Base-by-base conservation (phyloP, 768 basidiomycete species). In the Termitomyces sp. region DNA sequence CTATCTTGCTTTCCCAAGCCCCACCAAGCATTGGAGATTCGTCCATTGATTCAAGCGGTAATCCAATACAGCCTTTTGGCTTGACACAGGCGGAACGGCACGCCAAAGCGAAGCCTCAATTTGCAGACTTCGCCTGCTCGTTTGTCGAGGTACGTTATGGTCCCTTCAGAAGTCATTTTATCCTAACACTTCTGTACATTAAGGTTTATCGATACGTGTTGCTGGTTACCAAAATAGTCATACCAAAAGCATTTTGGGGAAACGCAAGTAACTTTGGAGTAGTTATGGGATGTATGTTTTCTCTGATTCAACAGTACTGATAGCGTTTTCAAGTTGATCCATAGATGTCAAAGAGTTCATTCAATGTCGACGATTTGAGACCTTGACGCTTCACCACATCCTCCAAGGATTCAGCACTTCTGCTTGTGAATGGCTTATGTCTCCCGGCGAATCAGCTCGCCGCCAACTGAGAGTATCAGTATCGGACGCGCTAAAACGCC, bases 191-290 rank as follows among this genome's bases (percentile, higher is more conserved):
- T 20, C 33, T 28, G 13, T 28, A 1, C 28, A n/a, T 35, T 2
- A 57, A 94, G 90, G 89, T 95, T 28, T 86, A 77, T 64, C 79
- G 83, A 24, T 95, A 85, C 71, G 82, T 83, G 10, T 72, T 75
- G 4, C 66, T 83, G 3, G 75, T 88, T 38, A 88, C 90, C 0
- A 82, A 84, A 58, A 65, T 77, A 8, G 83, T 94, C 16, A 85
- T 95, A 54, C 92, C 92, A 2, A 79, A 80, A 32, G 73, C 76
- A 14, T 81, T 95, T 59, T 95, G 94, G 92, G 94, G 94, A 12
- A 85, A 80, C 22, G 67, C 75, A 36, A 69, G 60, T 42, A 98
- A 98, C 65, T 79, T 84, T 46, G 76, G 81, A 54, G 59, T 83
- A 8, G 70, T 92, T 18, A 73, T 83, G 57, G 65, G 71, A 38